Percentiles rank a stretch among this genome's conserved stretches.
Evolutionary conservation across 2,329 filamentous ascomycete genomes (phyloP).

Genomic region (Sporothrix pallida): DNA sequence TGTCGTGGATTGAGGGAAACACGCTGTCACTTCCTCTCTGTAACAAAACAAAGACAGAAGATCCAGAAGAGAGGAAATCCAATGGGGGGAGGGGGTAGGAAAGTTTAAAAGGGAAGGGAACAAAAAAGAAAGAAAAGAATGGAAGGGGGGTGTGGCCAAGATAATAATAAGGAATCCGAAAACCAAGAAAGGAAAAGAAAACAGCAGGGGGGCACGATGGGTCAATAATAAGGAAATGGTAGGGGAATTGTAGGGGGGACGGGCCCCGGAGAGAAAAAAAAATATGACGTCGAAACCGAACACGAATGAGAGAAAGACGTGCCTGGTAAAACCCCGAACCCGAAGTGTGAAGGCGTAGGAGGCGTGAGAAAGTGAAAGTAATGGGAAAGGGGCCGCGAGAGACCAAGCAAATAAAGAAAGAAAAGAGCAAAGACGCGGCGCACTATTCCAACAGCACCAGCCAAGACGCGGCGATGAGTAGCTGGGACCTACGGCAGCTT

Average conservation of each 20-base stretch:
- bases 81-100: neutral
- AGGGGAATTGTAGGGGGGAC: neutral
- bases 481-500: neutral
- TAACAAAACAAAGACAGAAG: neutral
- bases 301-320: constrained; percentile 11
- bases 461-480: constrained; percentile 24
- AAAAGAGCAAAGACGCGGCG: neutral
- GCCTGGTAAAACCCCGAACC: constrained; percentile 28
- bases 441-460: neutral
- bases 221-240: neutral
- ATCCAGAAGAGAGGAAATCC: neutral
- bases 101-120: neutral
- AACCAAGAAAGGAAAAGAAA: neutral
- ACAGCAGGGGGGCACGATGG: neutral
- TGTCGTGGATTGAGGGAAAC: neutral
- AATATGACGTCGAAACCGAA: constrained; percentile 29
- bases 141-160: neutral
- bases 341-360: neutral
- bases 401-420: neutral
- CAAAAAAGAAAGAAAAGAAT: neutral
- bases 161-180: neutral
- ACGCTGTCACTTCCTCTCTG: constrained; percentile 7
- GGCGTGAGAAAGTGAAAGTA: neutral
- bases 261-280: neutral
- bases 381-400: neutral